phyloP scores from a whole-genome alignment of 2,329 filamentous ascomycete genomes.

The Grosmannia clavigera region DNA sequence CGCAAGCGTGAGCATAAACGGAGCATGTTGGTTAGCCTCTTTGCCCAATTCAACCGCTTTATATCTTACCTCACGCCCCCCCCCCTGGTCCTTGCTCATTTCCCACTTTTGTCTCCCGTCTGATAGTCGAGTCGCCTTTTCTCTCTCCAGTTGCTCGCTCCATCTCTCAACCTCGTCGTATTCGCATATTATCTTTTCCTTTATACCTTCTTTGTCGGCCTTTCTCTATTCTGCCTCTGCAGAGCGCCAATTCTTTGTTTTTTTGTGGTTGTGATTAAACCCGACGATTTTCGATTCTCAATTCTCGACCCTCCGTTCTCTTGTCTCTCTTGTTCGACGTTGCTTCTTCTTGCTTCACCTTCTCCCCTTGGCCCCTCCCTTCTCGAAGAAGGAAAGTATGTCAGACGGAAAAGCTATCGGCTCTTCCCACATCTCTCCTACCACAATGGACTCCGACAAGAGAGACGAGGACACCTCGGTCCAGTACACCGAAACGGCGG shows the following conservation, averaged over 20 bases:
- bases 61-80: neutral
- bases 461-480: neutral
- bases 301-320: neutral
- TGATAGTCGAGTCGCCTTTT: too few species aligned
- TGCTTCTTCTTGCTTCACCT: neutral
- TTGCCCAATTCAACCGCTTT: neutral
- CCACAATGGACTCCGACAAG: slow-evolving; percentile 1
- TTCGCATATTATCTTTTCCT: too few species aligned
- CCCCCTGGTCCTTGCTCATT: neutral
- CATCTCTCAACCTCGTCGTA: too few species aligned
- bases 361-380: too few species aligned
- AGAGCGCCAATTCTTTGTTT: too few species aligned
- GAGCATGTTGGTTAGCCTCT: neutral
- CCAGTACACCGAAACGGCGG: slow-evolving; percentile 2
- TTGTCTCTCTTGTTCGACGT: neutral
- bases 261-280: too few species aligned
- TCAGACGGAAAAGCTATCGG: neutral
- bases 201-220: too few species aligned
- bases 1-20: too few species aligned
- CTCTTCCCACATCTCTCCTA: neutral
- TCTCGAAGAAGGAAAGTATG: neutral
- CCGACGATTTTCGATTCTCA: too few species aligned
- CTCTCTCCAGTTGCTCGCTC: too few species aligned
- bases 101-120: neutral
- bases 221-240: too few species aligned